phyloP scores from a whole-genome alignment of 2,329 filamentous ascomycete genomes.

The Clarireedia paspali region DNA sequence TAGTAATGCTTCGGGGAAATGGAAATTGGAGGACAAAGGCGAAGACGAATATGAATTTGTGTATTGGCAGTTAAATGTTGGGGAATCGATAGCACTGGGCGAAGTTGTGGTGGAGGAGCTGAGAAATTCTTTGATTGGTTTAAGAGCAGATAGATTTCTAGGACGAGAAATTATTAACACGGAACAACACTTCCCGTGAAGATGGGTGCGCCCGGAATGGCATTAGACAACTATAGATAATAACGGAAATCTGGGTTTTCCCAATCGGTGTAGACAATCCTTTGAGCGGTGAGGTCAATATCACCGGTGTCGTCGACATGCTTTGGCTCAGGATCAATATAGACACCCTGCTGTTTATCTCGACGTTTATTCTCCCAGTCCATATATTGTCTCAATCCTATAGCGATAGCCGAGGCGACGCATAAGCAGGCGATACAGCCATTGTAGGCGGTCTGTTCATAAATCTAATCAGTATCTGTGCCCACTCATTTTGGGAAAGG shows the following conservation, averaged over 20 bases:
- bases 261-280: background rate
- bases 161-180: too few species aligned
- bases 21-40: too few species aligned
- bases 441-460: constrained; percentile 29
- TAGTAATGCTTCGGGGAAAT: too few species aligned
- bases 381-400: constrained; percentile 15
- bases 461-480: constrained; percentile 43
- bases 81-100: too few species aligned
- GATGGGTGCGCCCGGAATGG: too few species aligned
- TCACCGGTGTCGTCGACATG: background rate
- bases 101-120: too few species aligned
- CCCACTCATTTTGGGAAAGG: constrained; percentile 34
- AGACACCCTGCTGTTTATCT: constrained; percentile 12
- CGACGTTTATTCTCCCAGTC: constrained; percentile 15
- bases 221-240: background rate
- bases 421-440: constrained; percentile 6
- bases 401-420: background rate
- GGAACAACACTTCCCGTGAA: too few species aligned
- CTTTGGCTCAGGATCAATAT: constrained; percentile 13
- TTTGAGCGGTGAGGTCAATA: background rate
- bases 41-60: too few species aligned
- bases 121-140: too few species aligned
- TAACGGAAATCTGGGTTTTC: background rate
- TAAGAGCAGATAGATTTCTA: too few species aligned
- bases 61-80: too few species aligned